These are phyloP conservation scores for Vigna nakashimae DNA, from an alignment of 306 rosid genomes.

Conservation along the genomic window DNA sequence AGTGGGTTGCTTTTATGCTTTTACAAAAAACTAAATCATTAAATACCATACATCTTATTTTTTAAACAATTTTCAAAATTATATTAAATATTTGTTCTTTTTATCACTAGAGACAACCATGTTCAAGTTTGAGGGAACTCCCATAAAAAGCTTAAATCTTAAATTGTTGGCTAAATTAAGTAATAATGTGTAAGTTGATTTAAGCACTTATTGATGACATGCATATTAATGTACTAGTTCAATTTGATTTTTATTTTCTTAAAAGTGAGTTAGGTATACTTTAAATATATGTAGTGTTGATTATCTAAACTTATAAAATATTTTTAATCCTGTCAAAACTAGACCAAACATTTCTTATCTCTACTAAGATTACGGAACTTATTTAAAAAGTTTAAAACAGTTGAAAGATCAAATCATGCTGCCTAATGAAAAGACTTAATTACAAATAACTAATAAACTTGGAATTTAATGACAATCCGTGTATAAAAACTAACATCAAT, in stretches of 20 bases:
- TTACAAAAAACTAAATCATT: slow-evolving; percentile 2
- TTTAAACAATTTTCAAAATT: too few species aligned
- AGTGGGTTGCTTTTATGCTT: slow-evolving; percentile 5
- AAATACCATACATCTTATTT: neutral
- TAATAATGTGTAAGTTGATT: neutral
- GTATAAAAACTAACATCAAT: neutral
- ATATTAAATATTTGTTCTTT: too few species aligned
- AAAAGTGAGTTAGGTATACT: neutral
- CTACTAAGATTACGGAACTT: neutral
- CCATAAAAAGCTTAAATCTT: neutral
- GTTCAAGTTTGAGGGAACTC: neutral
- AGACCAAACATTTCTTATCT: neutral
- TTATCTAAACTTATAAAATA: neutral
- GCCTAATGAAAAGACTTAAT: neutral
- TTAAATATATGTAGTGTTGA: neutral
- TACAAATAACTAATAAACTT: neutral
- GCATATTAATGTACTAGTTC: neutral
- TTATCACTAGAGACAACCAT: neutral
- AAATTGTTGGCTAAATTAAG: neutral
- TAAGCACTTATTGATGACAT: neutral
- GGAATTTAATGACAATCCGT: neutral
- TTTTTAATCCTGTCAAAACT: neutral
- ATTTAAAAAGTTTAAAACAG: neutral
- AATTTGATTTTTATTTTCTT: neutral
- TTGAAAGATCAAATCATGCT: neutral